Evolutionary conservation across 805 yeast species (phyloP).

Genomic region (Sporopachydermia lactativora): DNA sequence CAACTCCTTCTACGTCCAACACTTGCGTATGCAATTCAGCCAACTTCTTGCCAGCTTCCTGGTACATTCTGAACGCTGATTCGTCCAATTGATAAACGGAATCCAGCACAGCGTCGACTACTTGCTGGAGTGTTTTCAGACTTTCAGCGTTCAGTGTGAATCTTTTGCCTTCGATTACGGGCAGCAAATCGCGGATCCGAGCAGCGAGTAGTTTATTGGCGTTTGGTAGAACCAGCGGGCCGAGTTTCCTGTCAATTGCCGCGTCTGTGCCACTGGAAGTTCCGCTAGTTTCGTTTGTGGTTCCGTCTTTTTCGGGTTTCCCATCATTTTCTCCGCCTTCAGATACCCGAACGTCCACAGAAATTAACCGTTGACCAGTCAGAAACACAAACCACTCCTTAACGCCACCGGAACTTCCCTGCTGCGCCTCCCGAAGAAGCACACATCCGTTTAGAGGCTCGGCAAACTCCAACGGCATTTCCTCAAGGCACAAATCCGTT

Average conservation of each 20-base stretch:
- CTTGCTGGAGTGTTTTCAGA: background rate
- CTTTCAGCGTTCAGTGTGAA: background rate
- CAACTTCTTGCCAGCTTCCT: background rate
- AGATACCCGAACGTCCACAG: background rate
- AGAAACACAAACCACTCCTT: background rate
- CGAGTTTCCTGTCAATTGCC: background rate
- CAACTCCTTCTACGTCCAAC: slow-evolving; percentile 6
- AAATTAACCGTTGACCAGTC: background rate
- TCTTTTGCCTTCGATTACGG: background rate
- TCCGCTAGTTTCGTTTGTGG: no score
- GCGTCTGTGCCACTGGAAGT: background rate
- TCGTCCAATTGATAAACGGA: background rate
- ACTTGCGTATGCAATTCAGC: background rate
- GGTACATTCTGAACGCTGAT: background rate
- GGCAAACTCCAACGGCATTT: background rate
- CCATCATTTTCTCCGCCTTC: background rate
- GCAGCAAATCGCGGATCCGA: background rate
- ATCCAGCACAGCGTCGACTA: background rate
- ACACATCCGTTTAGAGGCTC: background rate
- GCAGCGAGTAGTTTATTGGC: background rate
- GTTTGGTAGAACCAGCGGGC: background rate
- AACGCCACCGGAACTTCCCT: background rate
- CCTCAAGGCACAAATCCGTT: background rate
- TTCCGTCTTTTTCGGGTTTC: background rate
- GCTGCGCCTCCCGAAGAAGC: no score